A percentile compares a stretch with the other conserved stretches of the same genome.
phyloP scores from a whole-genome alignment of 257 asterid genomes.

The Catharanthus roseus region DNA sequence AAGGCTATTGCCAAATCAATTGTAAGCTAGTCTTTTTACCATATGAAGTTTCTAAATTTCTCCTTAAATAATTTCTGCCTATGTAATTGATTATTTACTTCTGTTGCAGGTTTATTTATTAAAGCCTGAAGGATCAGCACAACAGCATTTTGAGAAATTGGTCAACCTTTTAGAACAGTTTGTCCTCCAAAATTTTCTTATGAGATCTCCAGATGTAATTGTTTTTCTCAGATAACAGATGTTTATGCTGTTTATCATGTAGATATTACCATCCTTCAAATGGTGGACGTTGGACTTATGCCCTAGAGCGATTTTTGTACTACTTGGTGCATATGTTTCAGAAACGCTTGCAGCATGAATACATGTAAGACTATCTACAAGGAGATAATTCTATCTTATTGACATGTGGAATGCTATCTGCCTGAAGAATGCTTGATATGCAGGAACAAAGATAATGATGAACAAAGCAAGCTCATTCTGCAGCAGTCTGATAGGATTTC shows the following conservation, averaged over 20 bases:
- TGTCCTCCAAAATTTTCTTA: conserved; percentile 34
- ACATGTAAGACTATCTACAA: conserved; percentile 56
- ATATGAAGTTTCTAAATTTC: background rate
- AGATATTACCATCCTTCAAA: conserved; percentile 99
- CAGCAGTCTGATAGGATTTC: conserved; percentile 68
- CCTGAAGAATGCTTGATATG: conserved; percentile 21
- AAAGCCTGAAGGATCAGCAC: conserved; percentile 86
- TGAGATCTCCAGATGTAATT: background rate
- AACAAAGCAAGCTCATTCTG: conserved; percentile 47
- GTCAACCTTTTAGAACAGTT: conserved; percentile 97
- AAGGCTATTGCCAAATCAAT: conserved; percentile 94
- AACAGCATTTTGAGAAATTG: conserved; percentile 70
- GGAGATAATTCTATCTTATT: background rate
- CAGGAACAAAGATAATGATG: conserved; percentile 64
- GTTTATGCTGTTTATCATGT: conserved; percentile 13
- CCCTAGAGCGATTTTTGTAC: conserved; percentile 78
- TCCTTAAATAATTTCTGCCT: background rate
- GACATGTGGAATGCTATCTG: conserved; percentile 17
- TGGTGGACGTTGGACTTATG: conserved; percentile 98
- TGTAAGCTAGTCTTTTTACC: conserved; percentile 42
- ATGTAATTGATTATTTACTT: conserved; percentile 23
- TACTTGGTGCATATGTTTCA: conserved; percentile 72
- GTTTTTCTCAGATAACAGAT: conserved; percentile 4
- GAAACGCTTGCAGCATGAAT: conserved; percentile 85
- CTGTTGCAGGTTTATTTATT: conserved; percentile 79